Evolutionary conservation across 2,329 filamentous ascomycete species (phyloP), one percentile per base, ranked within the genome.

Genomic region (Diaporthe capsici): DNA sequence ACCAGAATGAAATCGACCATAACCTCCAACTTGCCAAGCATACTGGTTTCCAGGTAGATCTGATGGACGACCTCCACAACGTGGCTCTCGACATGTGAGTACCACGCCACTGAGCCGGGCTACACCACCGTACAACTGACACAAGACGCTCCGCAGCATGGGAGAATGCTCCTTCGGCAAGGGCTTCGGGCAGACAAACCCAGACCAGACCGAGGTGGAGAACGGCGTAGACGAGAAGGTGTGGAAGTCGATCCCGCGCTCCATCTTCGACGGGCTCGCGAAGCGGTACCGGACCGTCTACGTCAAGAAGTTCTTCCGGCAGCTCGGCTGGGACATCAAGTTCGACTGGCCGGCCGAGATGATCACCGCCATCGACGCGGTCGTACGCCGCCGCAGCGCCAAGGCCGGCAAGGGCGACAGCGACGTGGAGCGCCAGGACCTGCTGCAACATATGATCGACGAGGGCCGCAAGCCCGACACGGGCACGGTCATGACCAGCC

Each of bases 21-120:
- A 51, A 76, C 4, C 57, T 65, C 15, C 42, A 44, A 13, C 17
- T 61, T 6, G 77, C 74, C 37, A 73, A 75, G 44, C 17, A 76
- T 4, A 73, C 74, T 25, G 79, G 79, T 5, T 74, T 78, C n/a
- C 78, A 80, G 47, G 78, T 76, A 4, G 79, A 81, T 60, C 37
- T 81, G 70, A 81, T 81, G 79, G 80, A 81, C 8, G 80, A 81
- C 61, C 76, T 81, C 10, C 80, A 81, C 44, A 81, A 81, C 31
- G 78, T 81, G 28, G 80, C 80, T 22, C 75, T 81, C 20, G 80
- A 81, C 31, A 81, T 80, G 78, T 78, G 49, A 53, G 78, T 51
- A 68, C 31, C n/a, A 12, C 8, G 20, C n/a, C 25, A 28, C 25
- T 7, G 0, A n/a, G 1, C 28, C 34, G n/a, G 17, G 1, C 1